Evolutionary conservation across 257 asterid species (phyloP), one percentile per base, ranked within the genome.

Genomic region (Orobanche coerulescens): DNA sequence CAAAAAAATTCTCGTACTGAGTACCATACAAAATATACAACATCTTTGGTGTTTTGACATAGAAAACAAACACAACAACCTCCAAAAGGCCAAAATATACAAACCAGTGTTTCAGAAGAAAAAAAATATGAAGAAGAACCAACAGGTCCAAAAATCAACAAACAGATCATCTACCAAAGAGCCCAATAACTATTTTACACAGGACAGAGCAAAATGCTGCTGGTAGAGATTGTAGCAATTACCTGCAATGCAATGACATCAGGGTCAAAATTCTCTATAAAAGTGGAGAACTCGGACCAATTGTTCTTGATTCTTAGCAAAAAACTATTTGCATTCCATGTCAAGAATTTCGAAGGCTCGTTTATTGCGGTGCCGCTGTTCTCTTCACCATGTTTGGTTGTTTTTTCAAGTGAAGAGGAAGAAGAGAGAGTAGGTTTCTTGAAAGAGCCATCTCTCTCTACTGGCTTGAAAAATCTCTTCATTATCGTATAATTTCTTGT

Each of bases 171-270:
- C 48, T 42, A 30, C 15, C 28, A 15, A 40, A 54, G n/a, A 40
- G 44, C 33, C 63, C 69, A 64, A 37, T 13, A 19, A 42, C 55
- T 47, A 20, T 24, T 8, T 55, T 48, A 14, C 34, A 24, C 4
- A 11, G 1, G 2, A 58, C 30, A 26, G 42, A 53, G 34, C 16
- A 53, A 20, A 12, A 70, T 4, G 12, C 24, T 20, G 58, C n/a
- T 25, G 9, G 15, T 48, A 48, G 44, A 46, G 20, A 72, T 23
- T 63, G 19, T 43, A 19, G 2, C 14, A 28, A 62, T 52, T 65
- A 87, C 97, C 87, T 91, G 98, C 62, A 91, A 69, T 43, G 96
- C 93, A 75, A 91, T 83, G 70, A 88, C 94, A 67, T 91, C 96
- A 44, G 98, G 95, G 74, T 88, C 94, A 57, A 85, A 62, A 67